Percentiles rank a stretch among this genome's conserved stretches.
phyloP scores from a whole-genome alignment of 2,329 filamentous ascomycete genomes.

The Phoma sp. region DNA sequence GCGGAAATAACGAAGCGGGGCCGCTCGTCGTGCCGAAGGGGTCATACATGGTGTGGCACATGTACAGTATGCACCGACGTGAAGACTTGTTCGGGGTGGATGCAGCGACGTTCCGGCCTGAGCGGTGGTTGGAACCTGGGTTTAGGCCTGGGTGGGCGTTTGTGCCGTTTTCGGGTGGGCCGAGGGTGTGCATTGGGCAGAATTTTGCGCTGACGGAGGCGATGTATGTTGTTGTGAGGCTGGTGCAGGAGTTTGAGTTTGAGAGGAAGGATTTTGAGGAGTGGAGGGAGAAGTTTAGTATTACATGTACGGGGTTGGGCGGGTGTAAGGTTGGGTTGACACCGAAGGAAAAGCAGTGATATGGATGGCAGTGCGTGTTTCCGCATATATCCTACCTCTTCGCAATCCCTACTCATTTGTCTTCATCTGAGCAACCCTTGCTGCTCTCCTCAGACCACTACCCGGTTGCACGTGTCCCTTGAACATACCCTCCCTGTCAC shows the following conservation, averaged over 20 bases:
- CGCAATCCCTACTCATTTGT: not conserved
- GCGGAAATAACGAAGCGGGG: slow-evolving; percentile 31
- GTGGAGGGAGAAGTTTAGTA: slow-evolving; percentile 34
- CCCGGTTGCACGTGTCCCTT: slow-evolving; percentile 35
- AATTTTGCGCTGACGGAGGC: slow-evolving; percentile 36
- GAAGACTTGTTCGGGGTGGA: slow-evolving; percentile 44
- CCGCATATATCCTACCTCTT: not conserved
- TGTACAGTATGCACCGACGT: slow-evolving; percentile 39
- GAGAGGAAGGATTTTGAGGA: slow-evolving; percentile 26
- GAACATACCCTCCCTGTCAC: slow-evolving; percentile 35
- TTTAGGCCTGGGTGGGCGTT: slow-evolving; percentile 38
- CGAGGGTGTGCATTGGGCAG: slow-evolving; percentile 39
- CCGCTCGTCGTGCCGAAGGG: slow-evolving; percentile 43
- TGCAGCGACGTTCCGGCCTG: slow-evolving; percentile 40
- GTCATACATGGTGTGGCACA: slow-evolving; percentile 19
- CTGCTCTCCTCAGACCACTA: slow-evolving; percentile 30
- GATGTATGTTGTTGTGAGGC: slow-evolving; percentile 29
- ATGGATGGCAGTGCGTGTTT: not conserved
- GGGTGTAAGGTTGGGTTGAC: slow-evolving; percentile 29
- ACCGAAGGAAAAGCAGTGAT: slow-evolving; percentile 1
- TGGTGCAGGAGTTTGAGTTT: slow-evolving; percentile 31
- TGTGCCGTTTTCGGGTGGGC: slow-evolving; percentile 38
- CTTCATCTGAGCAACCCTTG: slow-evolving; percentile 19
- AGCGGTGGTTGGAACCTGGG: slow-evolving; percentile 41
- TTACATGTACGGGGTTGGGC: slow-evolving; percentile 25